Evolutionary conservation across 768 basidiomycete species (phyloP), one percentile per base, ranked within the genome.

Genomic region (Amanita molliuscula): DNA sequence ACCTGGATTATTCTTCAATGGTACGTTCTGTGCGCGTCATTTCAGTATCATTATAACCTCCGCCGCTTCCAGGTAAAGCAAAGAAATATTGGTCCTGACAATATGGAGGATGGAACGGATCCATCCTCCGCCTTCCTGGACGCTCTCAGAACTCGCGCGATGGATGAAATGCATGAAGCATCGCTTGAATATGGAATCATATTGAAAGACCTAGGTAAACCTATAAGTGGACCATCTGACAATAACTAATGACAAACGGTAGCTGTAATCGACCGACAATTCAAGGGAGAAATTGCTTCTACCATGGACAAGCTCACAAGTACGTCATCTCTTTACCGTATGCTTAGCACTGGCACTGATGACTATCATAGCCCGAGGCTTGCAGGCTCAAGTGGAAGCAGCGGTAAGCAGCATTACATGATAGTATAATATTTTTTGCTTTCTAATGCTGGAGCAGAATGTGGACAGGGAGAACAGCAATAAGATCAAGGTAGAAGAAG

Each of bases 381-480:
- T 91, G 33, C 85, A 91, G 61, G 86, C 88, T 8, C 88, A 92
- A 62, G 88, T 91, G 25, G 88, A 91, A 62, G 87, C 88, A 40
- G 87, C 87, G 23, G 82, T 84, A 62, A 59, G 78, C 66, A 26
- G 26, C 20, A 26, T 26, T 25, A 15, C 34, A 50, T 38, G 25
- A 36, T 50, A 4, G 31, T 25, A 29, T 38, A 42, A 29, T 38
- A 42, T 3, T 6, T 31, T 29, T 50, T 21, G 33, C 26, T 44
- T 25, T 44, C 23, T 42, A 31, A 35, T 37, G 31, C n/a, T 6
- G 45, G 44, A 13, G 21, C 50, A 85, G 83, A 89, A 90, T 53
- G 87, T 89, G 46, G 86, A 89, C 64, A 69, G 88, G 49, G 88
- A 90, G 65, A 91, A 91, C 60, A 84, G 82, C 66, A 91, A 90